Evolutionary conservation across 441 rosid species (phyloP), one percentile per base, ranked within the genome.

Genomic region (Erodium texanum): DNA sequence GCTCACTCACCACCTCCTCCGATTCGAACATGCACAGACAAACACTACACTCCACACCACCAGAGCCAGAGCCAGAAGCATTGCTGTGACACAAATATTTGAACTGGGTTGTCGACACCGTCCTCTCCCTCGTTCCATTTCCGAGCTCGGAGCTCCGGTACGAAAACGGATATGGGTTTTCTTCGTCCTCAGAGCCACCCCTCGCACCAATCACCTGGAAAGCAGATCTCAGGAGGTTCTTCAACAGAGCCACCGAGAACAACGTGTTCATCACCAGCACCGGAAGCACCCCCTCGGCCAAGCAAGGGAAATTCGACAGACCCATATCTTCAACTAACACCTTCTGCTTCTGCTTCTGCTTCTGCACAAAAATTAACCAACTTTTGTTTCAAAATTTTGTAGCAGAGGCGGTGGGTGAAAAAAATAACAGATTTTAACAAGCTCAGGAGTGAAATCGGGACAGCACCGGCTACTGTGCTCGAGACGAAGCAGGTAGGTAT

Each of bases 1-100:
- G 71, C 76, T 93, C 93, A 71, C 89, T 91, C 74, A 89, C 88
- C 81, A 90, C 92, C 45, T 89, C 97, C 48, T 88, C 89, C 27
- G 76, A 89, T 70, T 84, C 80, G 74, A 85, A 93, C 78, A 87
- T 81, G 77, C 81, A 80, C 5, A 93, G 74, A 74, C 98, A 93
- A 52, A 91, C 96, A 78, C 93, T 83, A 64, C 98, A 93, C 66
- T 87, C 90, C 70, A 22, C 73, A 0, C 63, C 68, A 67, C 1
- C 29, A 27, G 2, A 1, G 2, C 1, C 29, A 27, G 2, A 1
- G 4, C 1, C 29, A 27, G 2, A 1, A 1, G 4, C 29, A 27
- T 4, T 4, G 4, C 29, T 4, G 4, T 27, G 1, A 27, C 72
- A 70, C 68, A 86, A n/a, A 62, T 77, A 79, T 80, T 80, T 87